Conservation (phyloP, 2,329 filamentous ascomycete genomes). For the Emericellopsis atlantica region DNA sequence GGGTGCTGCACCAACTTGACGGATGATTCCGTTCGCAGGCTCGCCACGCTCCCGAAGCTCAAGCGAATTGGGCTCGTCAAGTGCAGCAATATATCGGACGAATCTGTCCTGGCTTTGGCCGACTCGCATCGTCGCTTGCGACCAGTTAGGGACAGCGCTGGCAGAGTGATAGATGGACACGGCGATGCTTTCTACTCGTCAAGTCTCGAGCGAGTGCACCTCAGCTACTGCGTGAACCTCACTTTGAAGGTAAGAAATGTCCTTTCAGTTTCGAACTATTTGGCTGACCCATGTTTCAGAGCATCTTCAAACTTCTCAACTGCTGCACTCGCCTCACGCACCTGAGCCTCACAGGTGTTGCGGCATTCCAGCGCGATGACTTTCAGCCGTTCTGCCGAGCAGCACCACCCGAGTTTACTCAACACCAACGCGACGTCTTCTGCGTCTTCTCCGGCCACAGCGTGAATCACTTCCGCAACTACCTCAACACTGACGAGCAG, state of each 20-base stretch:
- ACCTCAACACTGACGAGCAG: constrained; percentile 49
- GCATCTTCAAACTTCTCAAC: constrained; percentile 80
- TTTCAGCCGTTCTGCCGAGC: constrained; percentile 76
- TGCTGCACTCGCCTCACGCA: constrained; percentile 88
- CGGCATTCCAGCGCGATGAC: constrained; percentile 77
- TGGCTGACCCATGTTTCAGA: constrained; percentile 34
- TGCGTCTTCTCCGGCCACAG: constrained; percentile 92
- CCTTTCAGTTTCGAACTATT: background rate
- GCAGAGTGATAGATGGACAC: constrained; percentile 27
- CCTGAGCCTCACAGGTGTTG: constrained; percentile 85
- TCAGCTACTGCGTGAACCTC: constrained; percentile 85
- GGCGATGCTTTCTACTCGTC: constrained; percentile 36
- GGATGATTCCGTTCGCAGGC: constrained; percentile 70
- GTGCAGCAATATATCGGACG: constrained; percentile 80
- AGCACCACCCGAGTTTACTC: constrained; percentile 86
- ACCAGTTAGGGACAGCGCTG: constrained; percentile 33
- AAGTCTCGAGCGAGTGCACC: constrained; percentile 83
- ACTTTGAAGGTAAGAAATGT: constrained; percentile 57
- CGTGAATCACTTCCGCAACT: constrained; percentile 63
- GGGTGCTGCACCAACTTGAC: constrained; percentile 90
- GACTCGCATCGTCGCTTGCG: constrained; percentile 47
- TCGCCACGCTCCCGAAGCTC: constrained; percentile 81
- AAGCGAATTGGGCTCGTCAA: constrained; percentile 94
- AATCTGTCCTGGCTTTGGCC: constrained; percentile 75
- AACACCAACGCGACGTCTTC: constrained; percentile 89